These are phyloP conservation scores for Leccinum subgranulosum DNA, from an alignment of 768 basidiomycete species.

Conservation along the genomic window DNA sequence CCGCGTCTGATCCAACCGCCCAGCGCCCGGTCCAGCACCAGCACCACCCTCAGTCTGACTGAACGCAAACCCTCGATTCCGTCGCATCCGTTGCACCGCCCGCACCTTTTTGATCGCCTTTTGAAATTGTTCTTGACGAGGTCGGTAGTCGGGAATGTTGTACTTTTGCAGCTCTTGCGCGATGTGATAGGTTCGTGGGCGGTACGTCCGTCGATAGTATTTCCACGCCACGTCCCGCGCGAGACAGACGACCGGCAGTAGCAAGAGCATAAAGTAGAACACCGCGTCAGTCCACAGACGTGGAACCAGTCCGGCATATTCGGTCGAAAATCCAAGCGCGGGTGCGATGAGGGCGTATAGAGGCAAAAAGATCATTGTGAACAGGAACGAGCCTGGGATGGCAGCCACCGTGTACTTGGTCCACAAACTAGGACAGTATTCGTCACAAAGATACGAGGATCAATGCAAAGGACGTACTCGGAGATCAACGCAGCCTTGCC, in stretches of 20 bases:
- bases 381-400: slow-evolving; percentile 94
- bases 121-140: slow-evolving; percentile 98
- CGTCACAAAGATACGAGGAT: not conserved
- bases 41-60: slow-evolving; percentile 88
- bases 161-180: slow-evolving; percentile 99
- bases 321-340: slow-evolving; percentile 80
- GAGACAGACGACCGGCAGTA: slow-evolving; percentile 84
- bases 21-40: not conserved
- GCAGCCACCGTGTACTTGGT: slow-evolving; percentile 98
- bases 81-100: slow-evolving; percentile 96
- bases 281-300: slow-evolving; percentile 84
- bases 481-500: slow-evolving; percentile 97
- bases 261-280: slow-evolving; percentile 86
- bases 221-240: slow-evolving; percentile 94
- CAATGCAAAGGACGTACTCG: slow-evolving; percentile 60
- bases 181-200: slow-evolving; percentile 92
- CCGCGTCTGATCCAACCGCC: slow-evolving; percentile 77
- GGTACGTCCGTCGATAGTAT: slow-evolving; percentile 92
- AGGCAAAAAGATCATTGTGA: slow-evolving; percentile 95
- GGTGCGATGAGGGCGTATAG: slow-evolving; percentile 88
- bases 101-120: slow-evolving; percentile 99
- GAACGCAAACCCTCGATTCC: slow-evolving; percentile 97
- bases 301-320: slow-evolving; percentile 87
- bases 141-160: slow-evolving; percentile 94
- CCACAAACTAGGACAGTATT: slow-evolving; percentile 69